Base-by-base conservation (phyloP, 2,329 filamentous ascomycete species). In the Xylariaceae sp. region DNA sequence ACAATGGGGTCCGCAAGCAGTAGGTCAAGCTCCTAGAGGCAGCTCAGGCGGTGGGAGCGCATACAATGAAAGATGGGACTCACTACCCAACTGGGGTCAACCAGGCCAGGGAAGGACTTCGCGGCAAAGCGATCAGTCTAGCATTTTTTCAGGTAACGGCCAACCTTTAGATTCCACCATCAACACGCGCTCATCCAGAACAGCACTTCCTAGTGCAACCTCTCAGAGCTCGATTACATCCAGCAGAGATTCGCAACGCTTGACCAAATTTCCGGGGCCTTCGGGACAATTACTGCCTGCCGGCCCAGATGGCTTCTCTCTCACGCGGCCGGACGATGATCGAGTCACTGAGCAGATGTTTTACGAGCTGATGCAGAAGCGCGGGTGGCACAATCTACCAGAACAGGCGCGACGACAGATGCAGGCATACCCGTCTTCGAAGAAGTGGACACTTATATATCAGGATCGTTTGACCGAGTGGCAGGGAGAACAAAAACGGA, bases 371-470 rank as follows among this genome's bases (percentile, higher is more conserved):
- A 97, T 99, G 94, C 90, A 96, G 68, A 97, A 97, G 75, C 85
- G 94, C 75, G 94, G 93, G 61, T 97, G 92, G 91, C 94, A 96
- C 75, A 95, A 95, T 72, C 78, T 99, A 60, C 94, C 94, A 4
- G 94, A 99, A 68, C 91, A 96, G 75, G 94, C 94, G 24, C 85
- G 89, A 63, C 83, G 93, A 57, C 94, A 97, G 77, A 97, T 99
- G 93, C 84, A 94, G 74, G 92, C 92, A 30, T 97, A 99, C 70
- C 91, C 92, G 11, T 84, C 94, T 7, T 84, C 87, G 60, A 97
- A 97, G 80, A 99, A 97, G 75, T 99, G 94, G 94, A 97, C 92
- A 1, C 77, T 99, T 55, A 89, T 99, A 45, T 89, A 97, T 71
- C 93, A 99, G 74, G 94, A 99, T 75, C 88, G 91, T 58, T 80